Evolutionary conservation across 2,329 filamentous ascomycete genomes (phyloP).

Genomic region (Penicillium sclerotiorum): DNA sequence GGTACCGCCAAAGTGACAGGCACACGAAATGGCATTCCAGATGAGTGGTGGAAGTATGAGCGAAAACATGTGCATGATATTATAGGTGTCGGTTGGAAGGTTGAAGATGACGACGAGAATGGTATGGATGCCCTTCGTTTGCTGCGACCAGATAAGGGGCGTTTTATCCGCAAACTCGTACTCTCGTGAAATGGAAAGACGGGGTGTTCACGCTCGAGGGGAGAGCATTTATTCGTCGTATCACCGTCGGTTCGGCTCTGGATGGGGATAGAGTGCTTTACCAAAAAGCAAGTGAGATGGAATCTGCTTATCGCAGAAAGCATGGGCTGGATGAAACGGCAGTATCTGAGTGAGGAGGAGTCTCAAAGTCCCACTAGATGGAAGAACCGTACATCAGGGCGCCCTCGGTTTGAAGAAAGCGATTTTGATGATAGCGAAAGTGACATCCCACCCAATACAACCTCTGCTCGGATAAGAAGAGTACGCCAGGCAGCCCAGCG

Average conservation of each 20-base stretch:
- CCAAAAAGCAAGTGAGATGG: conserved; percentile 15
- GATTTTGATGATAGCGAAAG: no score
- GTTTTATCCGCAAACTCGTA: conserved; percentile 17
- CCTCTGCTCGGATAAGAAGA: no score
- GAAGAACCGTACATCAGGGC: no score
- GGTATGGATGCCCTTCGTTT: conserved; percentile 13
- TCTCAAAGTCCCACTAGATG: no score
- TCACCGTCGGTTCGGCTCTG: no score
- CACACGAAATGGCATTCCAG: not conserved
- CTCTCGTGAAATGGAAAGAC: conserved; percentile 20
- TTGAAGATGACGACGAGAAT: conserved; percentile 18
- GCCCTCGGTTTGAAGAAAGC: no score
- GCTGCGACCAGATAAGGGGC: conserved; percentile 8
- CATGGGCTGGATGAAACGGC: no score
- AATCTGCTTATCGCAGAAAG: conserved; percentile 7
- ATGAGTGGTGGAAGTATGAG: conserved; percentile 10
- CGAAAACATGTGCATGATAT: conserved; percentile 16
- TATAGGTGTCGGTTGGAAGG: conserved; percentile 21
- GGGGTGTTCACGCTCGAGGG: conserved; percentile 11
- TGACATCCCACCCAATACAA: no score
- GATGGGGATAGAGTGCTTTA: conserved; percentile 20
- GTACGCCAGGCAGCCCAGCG: no score
- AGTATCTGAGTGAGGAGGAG: no score
- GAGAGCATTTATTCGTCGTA: conserved; percentile 17
- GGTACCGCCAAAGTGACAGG: conserved; percentile 2